These are phyloP conservation scores for Beauveria sp. DNA, from an alignment of 2,329 filamentous ascomycete genomes.

Conservation along the genomic window DNA sequence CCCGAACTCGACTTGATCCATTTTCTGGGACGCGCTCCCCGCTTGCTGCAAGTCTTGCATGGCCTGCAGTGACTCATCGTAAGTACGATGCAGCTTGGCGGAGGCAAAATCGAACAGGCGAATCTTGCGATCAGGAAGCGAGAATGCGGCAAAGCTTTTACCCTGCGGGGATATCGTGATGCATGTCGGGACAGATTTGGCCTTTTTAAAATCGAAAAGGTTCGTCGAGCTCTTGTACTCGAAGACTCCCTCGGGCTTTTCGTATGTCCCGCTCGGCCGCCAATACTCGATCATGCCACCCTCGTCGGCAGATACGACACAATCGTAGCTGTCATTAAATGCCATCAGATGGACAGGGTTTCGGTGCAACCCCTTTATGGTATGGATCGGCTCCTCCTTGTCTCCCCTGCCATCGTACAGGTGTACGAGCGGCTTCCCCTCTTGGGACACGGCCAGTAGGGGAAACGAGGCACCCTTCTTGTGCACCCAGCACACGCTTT, in stretches of 20 bases:
- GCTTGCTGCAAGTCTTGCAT: slow-evolving; percentile 93
- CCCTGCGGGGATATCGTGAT: slow-evolving; percentile 82
- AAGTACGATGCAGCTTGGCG: slow-evolving; percentile 82
- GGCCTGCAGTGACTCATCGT: slow-evolving; percentile 87
- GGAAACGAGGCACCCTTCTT: slow-evolving; percentile 80
- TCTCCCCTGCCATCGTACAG: slow-evolving; percentile 90
- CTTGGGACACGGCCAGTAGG: slow-evolving; percentile 74
- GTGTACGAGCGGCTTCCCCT: slow-evolving; percentile 62
- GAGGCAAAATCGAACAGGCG: slow-evolving; percentile 88
- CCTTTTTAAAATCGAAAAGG: slow-evolving; percentile 95
- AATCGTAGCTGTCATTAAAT: slow-evolving; percentile 84
- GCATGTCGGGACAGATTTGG: slow-evolving; percentile 75
- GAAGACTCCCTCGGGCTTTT: slow-evolving; percentile 89
- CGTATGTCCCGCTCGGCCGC: slow-evolving; percentile 71
- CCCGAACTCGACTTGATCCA: slow-evolving; percentile 90
- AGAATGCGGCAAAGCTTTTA: slow-evolving; percentile 79
- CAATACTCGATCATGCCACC: slow-evolving; percentile 96
- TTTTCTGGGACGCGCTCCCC: slow-evolving; percentile 70
- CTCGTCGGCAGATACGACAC: slow-evolving; percentile 83
- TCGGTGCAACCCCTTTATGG: slow-evolving; percentile 70
- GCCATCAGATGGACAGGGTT: slow-evolving; percentile 75
- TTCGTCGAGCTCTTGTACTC: slow-evolving; percentile 89
- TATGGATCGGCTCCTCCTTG: slow-evolving; percentile 66
- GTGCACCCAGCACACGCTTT: slow-evolving; percentile 88
- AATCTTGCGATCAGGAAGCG: slow-evolving; percentile 87